Evolutionary conservation across 1,284 basidiomycete species (phyloP), one percentile per base, ranked within the genome.

Genomic region (Porodaedalea pini): DNA sequence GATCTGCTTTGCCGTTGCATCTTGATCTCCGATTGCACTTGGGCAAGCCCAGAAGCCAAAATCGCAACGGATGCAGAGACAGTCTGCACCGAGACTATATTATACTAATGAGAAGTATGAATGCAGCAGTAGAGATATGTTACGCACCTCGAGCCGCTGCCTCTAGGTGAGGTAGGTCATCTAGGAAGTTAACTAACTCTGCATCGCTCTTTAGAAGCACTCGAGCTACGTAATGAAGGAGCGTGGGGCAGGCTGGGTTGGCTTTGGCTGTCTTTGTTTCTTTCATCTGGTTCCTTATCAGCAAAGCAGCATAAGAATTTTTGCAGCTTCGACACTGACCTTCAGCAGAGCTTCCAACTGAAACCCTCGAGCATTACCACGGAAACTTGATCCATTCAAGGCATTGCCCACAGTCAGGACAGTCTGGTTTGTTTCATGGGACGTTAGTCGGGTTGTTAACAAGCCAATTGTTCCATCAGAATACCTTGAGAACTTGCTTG

Each of bases 321-420:
- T 7, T 11, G 2, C 10, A 21, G 3, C 31, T 23, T 36, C 50
- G 2, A 52, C 32, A 47, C 55, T 32, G 53, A 91, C 91, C 85
- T 95, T 94, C 13, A 87, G 69, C 31, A 97, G 70, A 1, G 89
- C 85, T 53, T 89, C 86, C 15, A 97, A 73, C 65, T 86, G 86
- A 71, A 98, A 96, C 0, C 93, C 94, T 10, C 73, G 75, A 6
- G 93, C 94, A 52, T 83, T 81, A 10, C 94, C 94, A 44, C 92
- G 81, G 73, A 92, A 94, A 0, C 84, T 89, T 1, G 88, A 85
- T 0, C 79, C 81, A 67, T 97, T 97, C 59, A 96, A 69, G 1
- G 81, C 80, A 68, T 96, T 97, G 0, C 94, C 94, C 5, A 96
- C 75, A 4, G 77, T 73, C 15, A 96, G 74, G 2, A 94, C 80